Percentiles rank a stretch among this genome's conserved stretches.
phyloP scores from a whole-genome alignment of 169 alveolate genomes.

The Plasmodium malariae region DNA sequence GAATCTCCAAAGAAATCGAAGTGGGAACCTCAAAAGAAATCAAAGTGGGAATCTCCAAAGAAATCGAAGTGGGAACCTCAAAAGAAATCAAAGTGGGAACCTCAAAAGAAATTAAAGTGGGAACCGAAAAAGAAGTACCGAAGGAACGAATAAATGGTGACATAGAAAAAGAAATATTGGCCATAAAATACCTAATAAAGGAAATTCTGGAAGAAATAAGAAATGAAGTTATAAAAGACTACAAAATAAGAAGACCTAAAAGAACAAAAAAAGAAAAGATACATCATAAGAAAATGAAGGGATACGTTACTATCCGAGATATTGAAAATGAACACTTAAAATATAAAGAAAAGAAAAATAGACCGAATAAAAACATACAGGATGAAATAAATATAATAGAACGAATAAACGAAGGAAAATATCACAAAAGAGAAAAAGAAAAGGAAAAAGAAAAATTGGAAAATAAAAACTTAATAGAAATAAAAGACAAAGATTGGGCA shows the following conservation, averaged over 20 bases:
- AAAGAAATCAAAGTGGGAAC: background rate
- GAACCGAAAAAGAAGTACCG: background rate
- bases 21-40: background rate
- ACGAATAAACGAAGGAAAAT: too few species aligned
- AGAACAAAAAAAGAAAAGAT: background rate
- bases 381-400: background rate
- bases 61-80: background rate
- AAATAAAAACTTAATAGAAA: too few species aligned
- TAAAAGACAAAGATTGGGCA: background rate
- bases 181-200: conserved; percentile 27
- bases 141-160: conserved; percentile 7
- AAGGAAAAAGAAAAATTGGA: background rate
- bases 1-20: too few species aligned
- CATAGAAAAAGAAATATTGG: conserved; percentile 34
- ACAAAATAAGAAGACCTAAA: background rate
- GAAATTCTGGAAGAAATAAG: conserved; percentile 31
- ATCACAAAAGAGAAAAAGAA: background rate
- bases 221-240: conserved; percentile 16
- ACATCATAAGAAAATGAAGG: background rate
- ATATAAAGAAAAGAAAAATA: too few species aligned
- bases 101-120: background rate
- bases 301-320: background rate
- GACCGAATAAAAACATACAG: too few species aligned
- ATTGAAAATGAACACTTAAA: background rate
- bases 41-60: background rate